phyloP scores from a whole-genome alignment of 2,329 filamentous ascomycete species.

The Fusarium continuum region DNA sequence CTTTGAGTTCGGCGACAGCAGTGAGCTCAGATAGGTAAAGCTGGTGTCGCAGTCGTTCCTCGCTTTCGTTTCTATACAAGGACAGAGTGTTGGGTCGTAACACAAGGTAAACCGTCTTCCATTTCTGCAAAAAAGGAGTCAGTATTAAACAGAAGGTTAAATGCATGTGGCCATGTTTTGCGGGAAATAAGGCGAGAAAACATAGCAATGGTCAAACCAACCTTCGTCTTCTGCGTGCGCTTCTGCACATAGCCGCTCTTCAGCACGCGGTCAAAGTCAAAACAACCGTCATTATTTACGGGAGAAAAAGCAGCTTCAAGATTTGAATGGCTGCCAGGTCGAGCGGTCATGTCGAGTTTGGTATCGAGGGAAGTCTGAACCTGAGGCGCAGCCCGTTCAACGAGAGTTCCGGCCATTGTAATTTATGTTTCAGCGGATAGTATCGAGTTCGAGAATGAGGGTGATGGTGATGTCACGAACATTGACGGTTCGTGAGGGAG shows the following conservation, averaged over 20 bases:
- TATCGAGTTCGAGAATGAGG: constrained; percentile 6
- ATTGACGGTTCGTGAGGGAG: constrained; percentile 24
- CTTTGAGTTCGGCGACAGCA: constrained; percentile 86
- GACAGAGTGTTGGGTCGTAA: constrained; percentile 89
- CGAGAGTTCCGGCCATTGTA: constrained; percentile 39
- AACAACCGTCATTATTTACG: constrained; percentile 94
- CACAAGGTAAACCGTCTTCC: constrained; percentile 90
- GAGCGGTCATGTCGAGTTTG: constrained; percentile 28
- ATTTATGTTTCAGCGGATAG: constrained; percentile 17
- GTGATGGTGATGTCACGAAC: constrained; percentile 25
- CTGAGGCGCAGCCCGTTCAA: constrained; percentile 32
- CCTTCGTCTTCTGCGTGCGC: constrained; percentile 93
- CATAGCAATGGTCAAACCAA: constrained; percentile 48
- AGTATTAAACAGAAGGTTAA: constrained; percentile 21
- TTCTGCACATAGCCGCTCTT: constrained; percentile 89
- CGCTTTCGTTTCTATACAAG: constrained; percentile 91
- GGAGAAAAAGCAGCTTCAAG: constrained; percentile 78
- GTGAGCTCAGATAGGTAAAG: constrained; percentile 90
- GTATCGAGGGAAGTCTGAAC: constrained; percentile 19
- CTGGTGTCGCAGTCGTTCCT: constrained; percentile 88
- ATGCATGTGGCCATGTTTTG: background rate
- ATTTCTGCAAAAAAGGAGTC: constrained; percentile 67
- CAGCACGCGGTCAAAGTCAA: constrained; percentile 93
- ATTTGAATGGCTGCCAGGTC: constrained; percentile 44
- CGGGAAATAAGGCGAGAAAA: background rate